Conservation (phyloP, 2,329 filamentous ascomycete species). For the Huntiella abstrusa region DNA sequence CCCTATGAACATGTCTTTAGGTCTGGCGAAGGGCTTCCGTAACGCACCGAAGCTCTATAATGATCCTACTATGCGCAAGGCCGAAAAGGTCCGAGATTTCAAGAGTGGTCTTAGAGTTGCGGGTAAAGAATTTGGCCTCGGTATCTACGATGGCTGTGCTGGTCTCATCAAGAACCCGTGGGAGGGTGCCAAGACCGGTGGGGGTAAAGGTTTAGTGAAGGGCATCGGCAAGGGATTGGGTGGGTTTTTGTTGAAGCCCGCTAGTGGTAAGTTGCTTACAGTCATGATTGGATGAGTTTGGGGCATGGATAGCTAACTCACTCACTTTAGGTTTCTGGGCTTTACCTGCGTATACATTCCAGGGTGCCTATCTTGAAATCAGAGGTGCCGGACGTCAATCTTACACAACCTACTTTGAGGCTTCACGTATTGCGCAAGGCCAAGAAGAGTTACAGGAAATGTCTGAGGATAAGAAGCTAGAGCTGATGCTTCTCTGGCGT, state of each 20-base stretch:
- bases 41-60: constrained; percentile 75
- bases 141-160: constrained; percentile 64
- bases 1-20: constrained; percentile 70
- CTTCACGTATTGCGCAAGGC: constrained; percentile 58
- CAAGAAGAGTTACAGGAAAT: constrained; percentile 41
- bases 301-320: neutral
- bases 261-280: constrained; percentile 34
- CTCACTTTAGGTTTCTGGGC: constrained; percentile 10
- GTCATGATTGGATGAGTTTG: neutral
- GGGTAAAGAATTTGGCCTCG: constrained; percentile 57
- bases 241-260: constrained; percentile 65
- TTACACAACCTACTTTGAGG: constrained; percentile 61
- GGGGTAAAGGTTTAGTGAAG: constrained; percentile 46
- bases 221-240: constrained; percentile 70
- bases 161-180: constrained; percentile 65
- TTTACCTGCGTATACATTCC: constrained; percentile 57
- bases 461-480: constrained; percentile 37
- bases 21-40: constrained; percentile 69
- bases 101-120: constrained; percentile 60
- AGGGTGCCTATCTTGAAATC: constrained; percentile 63
- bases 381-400: constrained; percentile 50
- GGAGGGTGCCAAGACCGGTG: constrained; percentile 33
- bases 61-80: constrained; percentile 61
- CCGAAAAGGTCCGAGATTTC: constrained; percentile 61
- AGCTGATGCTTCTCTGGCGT: constrained; percentile 24